These are phyloP conservation scores for Xanthoparmelia taractica DNA, from an alignment of 495 filamentous ascomycete species.

Conservation along the genomic window DNA sequence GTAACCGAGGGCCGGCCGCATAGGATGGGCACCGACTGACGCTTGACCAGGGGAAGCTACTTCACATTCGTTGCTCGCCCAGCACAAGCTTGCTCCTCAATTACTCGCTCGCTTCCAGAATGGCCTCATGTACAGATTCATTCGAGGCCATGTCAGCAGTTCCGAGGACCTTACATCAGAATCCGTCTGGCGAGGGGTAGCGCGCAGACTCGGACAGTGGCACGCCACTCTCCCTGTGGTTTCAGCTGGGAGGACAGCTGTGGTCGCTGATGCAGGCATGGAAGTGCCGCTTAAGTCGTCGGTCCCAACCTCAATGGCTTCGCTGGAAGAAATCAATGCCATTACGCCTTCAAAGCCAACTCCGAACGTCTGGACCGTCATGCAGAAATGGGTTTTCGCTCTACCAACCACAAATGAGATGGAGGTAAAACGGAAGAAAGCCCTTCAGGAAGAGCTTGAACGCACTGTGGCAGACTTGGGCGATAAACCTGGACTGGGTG, in stretches of 20 bases:
- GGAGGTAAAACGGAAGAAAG: constrained; percentile 56
- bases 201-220: constrained; percentile 80
- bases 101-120: constrained; percentile 92
- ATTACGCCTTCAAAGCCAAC: constrained; percentile 55
- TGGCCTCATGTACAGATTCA: constrained; percentile 88
- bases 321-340: constrained; percentile 35
- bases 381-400: constrained; percentile 91
- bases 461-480: constrained; percentile 61
- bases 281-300: constrained; percentile 11
- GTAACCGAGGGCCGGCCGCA: constrained; percentile 45
- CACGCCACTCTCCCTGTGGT: constrained; percentile 65
- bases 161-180: constrained; percentile 68
- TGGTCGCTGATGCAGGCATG: constrained; percentile 32
- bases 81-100: constrained; percentile 70
- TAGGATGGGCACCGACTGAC: constrained; percentile 5
- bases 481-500: constrained; percentile 63
- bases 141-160: constrained; percentile 68
- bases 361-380: constrained; percentile 84
- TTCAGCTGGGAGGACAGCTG: constrained; percentile 10
- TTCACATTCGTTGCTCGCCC: constrained; percentile 68
- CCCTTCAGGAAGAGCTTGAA: constrained; percentile 67
- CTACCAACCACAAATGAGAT: constrained; percentile 62
- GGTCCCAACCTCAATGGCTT: not conserved
- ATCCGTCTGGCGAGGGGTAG: constrained; percentile 72
- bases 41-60: constrained; percentile 53